phyloP scores from a whole-genome alignment of 768 basidiomycete species.

The Lentinula sp. region DNA sequence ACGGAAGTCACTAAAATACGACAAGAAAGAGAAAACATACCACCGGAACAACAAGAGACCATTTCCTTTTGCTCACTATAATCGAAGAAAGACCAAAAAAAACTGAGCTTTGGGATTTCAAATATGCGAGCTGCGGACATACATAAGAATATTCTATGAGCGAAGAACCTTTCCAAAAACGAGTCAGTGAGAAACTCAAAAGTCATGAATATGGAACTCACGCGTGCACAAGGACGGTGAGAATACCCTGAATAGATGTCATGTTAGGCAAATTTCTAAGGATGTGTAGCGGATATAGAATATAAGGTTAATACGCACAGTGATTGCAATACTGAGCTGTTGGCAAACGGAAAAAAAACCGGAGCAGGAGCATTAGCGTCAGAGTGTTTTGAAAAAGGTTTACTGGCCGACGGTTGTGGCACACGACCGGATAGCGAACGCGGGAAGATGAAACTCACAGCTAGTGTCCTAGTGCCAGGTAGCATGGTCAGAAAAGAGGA shows the following conservation, averaged over 20 bases:
- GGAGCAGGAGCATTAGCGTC: neutral
- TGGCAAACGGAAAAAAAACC: too few relatives aligned
- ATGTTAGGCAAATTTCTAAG: neutral
- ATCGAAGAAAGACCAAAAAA: neutral
- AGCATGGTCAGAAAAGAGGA: neutral
- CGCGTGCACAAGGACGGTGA: slow-evolving; percentile 26
- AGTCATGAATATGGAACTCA: slow-evolving; percentile 5
- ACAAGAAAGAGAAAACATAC: slow-evolving; percentile 14
- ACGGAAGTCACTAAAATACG: neutral
- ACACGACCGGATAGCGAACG: neutral
- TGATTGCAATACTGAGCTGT: slow-evolving; percentile 7
- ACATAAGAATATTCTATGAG: slow-evolving; percentile 32
- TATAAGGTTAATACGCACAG: neutral
- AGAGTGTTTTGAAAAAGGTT: neutral
- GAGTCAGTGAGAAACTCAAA: neutral
- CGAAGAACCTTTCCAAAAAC: slow-evolving; percentile 24
- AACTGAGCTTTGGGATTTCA: neutral
- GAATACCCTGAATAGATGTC: slow-evolving; percentile 14
- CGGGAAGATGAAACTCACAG: neutral
- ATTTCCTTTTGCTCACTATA: slow-evolving; percentile 31
- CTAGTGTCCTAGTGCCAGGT: neutral
- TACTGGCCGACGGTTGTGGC: neutral
- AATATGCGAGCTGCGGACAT: slow-evolving; percentile 8
- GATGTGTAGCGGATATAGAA: neutral
- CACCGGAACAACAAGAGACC: slow-evolving; percentile 23